These are phyloP conservation scores for Metrosideros polymorpha DNA, from an alignment of 441 rosid species.

Conservation along the genomic window DNA sequence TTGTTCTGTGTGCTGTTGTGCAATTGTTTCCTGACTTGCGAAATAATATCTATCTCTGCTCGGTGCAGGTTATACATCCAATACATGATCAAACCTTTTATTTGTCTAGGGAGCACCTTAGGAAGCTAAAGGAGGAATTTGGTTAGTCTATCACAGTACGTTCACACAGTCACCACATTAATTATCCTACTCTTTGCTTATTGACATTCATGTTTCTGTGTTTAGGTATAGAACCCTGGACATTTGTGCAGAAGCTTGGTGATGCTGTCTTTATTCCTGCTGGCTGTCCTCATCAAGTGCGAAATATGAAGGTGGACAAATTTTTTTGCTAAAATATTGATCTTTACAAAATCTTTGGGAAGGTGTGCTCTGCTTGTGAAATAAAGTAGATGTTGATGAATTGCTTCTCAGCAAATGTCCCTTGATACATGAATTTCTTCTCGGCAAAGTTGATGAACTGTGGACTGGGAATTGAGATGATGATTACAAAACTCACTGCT, in stretches of 20 bases:
- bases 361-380: not conserved
- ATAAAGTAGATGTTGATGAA: not conserved
- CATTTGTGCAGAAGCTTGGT: slow-evolving; percentile 78
- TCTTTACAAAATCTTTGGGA: not conserved
- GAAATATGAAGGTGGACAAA: slow-evolving; percentile 68
- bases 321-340: not conserved
- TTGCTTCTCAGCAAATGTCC: not conserved
- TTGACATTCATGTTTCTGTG: not conserved
- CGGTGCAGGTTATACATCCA: slow-evolving; percentile 60
- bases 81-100: slow-evolving; percentile 74
- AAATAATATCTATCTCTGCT: not conserved
- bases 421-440: not conserved
- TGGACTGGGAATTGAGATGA: not conserved
- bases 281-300: slow-evolving; percentile 96
- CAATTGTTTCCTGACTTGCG: not conserved
- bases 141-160: slow-evolving; percentile 26
- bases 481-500: not conserved
- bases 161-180: not conserved
- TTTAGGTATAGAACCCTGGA: slow-evolving; percentile 88
- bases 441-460: not conserved
- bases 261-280: slow-evolving; percentile 93
- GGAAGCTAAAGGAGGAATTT: slow-evolving; percentile 70
- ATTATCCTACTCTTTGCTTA: not conserved
- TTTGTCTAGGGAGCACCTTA: slow-evolving; percentile 51
- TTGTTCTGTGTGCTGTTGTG: not conserved